phyloP scores from a whole-genome alignment of 768 basidiomycete species.

The Suillus subaureus region DNA sequence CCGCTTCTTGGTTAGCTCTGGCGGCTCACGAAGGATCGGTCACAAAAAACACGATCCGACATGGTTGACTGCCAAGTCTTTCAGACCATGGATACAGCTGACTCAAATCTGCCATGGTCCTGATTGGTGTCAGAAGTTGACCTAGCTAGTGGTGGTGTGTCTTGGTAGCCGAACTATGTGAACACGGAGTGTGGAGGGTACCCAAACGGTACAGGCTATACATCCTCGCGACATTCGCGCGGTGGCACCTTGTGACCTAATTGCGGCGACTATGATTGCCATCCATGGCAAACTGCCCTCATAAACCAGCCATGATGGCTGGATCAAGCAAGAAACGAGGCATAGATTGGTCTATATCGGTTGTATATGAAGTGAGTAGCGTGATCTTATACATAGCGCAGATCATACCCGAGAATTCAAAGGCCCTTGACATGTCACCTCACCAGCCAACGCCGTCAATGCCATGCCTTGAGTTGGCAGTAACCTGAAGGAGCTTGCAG shows the following conservation, averaged over 20 bases:
- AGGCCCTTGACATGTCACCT: neutral
- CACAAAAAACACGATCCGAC: neutral
- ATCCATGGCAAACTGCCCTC: neutral
- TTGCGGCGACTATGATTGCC: neutral
- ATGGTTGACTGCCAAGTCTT: no score
- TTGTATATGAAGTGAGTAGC: neutral
- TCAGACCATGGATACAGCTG: neutral
- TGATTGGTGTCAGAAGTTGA: neutral
- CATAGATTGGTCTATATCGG: neutral
- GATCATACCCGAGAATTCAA: neutral
- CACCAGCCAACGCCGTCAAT: neutral
- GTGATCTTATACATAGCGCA: neutral
- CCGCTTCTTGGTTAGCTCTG: neutral
- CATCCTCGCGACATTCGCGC: neutral
- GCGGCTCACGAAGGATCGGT: neutral
- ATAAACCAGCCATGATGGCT: slow-evolving; percentile 3
- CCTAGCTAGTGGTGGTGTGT: neutral
- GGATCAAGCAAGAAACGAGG: slow-evolving; percentile 7
- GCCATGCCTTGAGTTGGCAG: slow-evolving; percentile 6
- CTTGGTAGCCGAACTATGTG: neutral
- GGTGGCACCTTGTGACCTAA: neutral
- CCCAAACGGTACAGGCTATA: neutral
- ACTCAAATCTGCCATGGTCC: neutral
- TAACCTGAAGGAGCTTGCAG: neutral
- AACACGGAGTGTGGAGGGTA: neutral